Percentiles rank a stretch among this genome's conserved stretches.
phyloP scores from a whole-genome alignment of 2,329 filamentous ascomycete genomes.

The Celoporthe dispersa region DNA sequence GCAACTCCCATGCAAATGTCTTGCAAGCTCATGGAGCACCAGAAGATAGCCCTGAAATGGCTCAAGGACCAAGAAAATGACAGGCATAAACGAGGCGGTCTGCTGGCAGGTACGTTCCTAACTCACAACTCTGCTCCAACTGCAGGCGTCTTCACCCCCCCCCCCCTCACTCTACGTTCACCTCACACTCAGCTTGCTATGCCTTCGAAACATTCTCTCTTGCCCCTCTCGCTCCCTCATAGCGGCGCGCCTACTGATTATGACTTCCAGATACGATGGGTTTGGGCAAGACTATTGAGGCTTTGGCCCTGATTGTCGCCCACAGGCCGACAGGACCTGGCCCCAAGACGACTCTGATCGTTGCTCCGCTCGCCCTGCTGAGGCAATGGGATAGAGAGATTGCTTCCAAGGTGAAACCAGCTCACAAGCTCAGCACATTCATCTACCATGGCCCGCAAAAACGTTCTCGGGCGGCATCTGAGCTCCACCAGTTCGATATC shows the following conservation, averaged over 20 bases:
- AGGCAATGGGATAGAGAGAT: slow-evolving; percentile 88
- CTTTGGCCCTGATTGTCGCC: slow-evolving; percentile 76
- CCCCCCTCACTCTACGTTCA: neutral
- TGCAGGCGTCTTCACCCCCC: neutral
- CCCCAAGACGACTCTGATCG: slow-evolving; percentile 71
- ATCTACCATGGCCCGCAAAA: slow-evolving; percentile 36
- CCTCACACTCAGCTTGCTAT: neutral
- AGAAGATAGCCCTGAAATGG: slow-evolving; percentile 21
- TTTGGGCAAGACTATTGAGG: slow-evolving; percentile 84
- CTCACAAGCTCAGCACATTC: slow-evolving; percentile 35
- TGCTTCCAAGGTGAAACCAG: slow-evolving; percentile 44
- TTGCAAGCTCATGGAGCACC: slow-evolving; percentile 23
- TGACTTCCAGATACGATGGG: slow-evolving; percentile 79
- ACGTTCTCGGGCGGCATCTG: neutral
- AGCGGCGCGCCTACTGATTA: neutral
- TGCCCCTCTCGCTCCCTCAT: neutral
- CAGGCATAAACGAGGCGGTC: slow-evolving; percentile 12
- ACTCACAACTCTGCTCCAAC: neutral
- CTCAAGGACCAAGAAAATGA: slow-evolving; percentile 19
- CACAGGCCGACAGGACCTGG: slow-evolving; percentile 39
- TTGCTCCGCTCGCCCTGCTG: slow-evolving; percentile 84
- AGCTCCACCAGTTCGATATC: slow-evolving; percentile 15
- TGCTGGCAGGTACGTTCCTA: slow-evolving; percentile 24
- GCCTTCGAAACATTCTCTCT: neutral
- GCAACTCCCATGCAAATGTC: slow-evolving; percentile 33